A percentile compares a stretch with the other conserved stretches of the same genome.
Conservation (phyloP, 2,329 filamentous ascomycete genomes). For the Fusarium transvaalense region DNA sequence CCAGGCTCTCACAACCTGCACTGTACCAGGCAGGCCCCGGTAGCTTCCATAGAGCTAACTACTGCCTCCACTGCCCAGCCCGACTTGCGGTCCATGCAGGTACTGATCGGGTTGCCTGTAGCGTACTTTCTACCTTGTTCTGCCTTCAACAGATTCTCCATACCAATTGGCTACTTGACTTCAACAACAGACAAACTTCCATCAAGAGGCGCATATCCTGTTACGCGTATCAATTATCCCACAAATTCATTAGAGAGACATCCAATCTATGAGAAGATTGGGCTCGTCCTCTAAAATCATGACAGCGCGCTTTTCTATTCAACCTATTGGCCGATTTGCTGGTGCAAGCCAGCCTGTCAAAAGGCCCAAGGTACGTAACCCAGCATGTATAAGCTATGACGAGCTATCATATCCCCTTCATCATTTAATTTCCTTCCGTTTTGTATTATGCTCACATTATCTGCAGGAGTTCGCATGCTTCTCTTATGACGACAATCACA, state of each 20-base stretch:
- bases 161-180: slow-evolving; percentile 2
- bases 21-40: background rate
- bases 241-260: background rate
- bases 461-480: slow-evolving; percentile 88
- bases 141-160: background rate
- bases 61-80: slow-evolving; percentile 13
- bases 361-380: slow-evolving; percentile 73
- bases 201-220: background rate
- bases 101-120: slow-evolving; percentile 17
- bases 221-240: background rate
- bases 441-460: slow-evolving; percentile 9
- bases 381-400: background rate
- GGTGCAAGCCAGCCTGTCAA: slow-evolving; percentile 78
- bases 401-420: background rate
- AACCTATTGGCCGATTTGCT: slow-evolving; percentile 76
- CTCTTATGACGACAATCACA: slow-evolving; percentile 88
- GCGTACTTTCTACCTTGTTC: slow-evolving; percentile 7
- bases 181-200: background rate
- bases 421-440: background rate
- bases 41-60: background rate
- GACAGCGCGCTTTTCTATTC: slow-evolving; percentile 69
- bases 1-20: background rate
- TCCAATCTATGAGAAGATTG: background rate
- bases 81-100: too few species aligned
- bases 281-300: slow-evolving; percentile 31